Conservation (phyloP, 257 asterid genomes). For the Penstemon newberryi region DNA sequence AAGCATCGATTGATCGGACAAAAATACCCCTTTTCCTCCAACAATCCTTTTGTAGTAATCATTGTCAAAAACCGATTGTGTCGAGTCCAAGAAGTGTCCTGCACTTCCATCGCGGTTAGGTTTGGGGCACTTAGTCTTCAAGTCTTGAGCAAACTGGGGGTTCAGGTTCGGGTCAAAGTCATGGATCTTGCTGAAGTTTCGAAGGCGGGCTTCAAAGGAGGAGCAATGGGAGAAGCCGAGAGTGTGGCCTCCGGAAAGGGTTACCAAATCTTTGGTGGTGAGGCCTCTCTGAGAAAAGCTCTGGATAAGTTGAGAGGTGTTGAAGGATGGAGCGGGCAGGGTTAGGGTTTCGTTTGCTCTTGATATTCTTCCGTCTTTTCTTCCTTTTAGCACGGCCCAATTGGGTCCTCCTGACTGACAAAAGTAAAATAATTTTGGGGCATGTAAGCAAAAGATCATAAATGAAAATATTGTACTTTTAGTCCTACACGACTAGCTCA, state of each 20-base stretch:
- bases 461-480: too few species aligned
- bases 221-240: constrained; percentile 86
- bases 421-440: not conserved
- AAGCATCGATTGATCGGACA: constrained; percentile 58
- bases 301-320: constrained; percentile 55
- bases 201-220: constrained; percentile 69
- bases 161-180: constrained; percentile 63
- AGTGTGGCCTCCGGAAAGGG: constrained; percentile 78
- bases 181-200: constrained; percentile 55
- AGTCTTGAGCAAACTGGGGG: constrained; percentile 37
- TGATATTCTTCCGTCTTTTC: constrained; percentile 67
- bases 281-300: constrained; percentile 60
- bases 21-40: constrained; percentile 57
- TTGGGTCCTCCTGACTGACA: constrained; percentile 66
- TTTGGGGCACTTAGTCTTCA: constrained; percentile 52
- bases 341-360: constrained; percentile 64
- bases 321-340: constrained; percentile 65
- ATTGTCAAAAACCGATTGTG: constrained; percentile 58
- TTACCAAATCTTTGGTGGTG: constrained; percentile 55
- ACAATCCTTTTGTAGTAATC: constrained; percentile 49
- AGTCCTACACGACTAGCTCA: too few species aligned
- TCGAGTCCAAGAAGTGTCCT: constrained; percentile 63
- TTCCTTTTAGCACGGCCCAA: constrained; percentile 63
- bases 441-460: too few species aligned
- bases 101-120: constrained; percentile 47